A percentile compares a stretch with the other conserved stretches of the same genome.
These are phyloP conservation scores for Rugosomyces carneus DNA, from an alignment of 1,284 basidiomycete genomes.

Conservation along the genomic window DNA sequence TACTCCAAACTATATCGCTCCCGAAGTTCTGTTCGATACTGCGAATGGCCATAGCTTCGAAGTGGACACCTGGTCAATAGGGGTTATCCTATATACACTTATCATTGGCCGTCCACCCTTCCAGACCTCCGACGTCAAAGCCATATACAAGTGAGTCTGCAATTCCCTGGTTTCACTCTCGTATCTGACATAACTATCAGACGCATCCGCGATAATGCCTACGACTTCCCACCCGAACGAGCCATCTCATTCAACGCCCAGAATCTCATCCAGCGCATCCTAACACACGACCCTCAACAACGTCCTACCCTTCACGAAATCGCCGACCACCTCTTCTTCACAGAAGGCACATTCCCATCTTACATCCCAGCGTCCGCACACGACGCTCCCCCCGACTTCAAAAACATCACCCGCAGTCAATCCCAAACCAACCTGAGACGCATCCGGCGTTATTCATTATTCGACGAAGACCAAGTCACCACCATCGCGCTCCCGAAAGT, in stretches of 20 bases:
- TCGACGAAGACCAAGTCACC: slow-evolving; percentile 55
- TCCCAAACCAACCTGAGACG: slow-evolving; percentile 69
- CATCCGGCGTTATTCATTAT: slow-evolving; percentile 50
- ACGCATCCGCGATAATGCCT: slow-evolving; percentile 91
- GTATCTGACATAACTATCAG: slow-evolving; percentile 34
- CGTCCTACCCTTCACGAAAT: slow-evolving; percentile 86
- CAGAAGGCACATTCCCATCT: slow-evolving; percentile 72
- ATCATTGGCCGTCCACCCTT: slow-evolving; percentile 94
- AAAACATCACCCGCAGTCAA: slow-evolving; percentile 53
- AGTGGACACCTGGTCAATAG: slow-evolving; percentile 97
- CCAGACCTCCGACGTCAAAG: slow-evolving; percentile 96
- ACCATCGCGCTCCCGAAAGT: slow-evolving; percentile 30
- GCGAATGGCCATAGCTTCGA: slow-evolving; percentile 37
- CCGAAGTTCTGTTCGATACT: too few species aligned
- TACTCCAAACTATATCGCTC: slow-evolving; percentile 92
- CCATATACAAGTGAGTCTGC: slow-evolving; percentile 76
- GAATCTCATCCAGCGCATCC: slow-evolving; percentile 79
- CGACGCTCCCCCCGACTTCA: slow-evolving; percentile 70
- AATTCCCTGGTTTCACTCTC: neutral
- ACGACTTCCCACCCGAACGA: slow-evolving; percentile 84
- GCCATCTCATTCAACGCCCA: slow-evolving; percentile 68
- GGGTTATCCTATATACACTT: slow-evolving; percentile 92
- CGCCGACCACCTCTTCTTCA: slow-evolving; percentile 84
- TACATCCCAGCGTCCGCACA: slow-evolving; percentile 78
- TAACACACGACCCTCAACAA: slow-evolving; percentile 76